A percentile compares a stretch with the other conserved stretches of the same genome.
phyloP scores from a whole-genome alignment of 768 basidiomycete genomes.

The Tephrocybe sp. region DNA sequence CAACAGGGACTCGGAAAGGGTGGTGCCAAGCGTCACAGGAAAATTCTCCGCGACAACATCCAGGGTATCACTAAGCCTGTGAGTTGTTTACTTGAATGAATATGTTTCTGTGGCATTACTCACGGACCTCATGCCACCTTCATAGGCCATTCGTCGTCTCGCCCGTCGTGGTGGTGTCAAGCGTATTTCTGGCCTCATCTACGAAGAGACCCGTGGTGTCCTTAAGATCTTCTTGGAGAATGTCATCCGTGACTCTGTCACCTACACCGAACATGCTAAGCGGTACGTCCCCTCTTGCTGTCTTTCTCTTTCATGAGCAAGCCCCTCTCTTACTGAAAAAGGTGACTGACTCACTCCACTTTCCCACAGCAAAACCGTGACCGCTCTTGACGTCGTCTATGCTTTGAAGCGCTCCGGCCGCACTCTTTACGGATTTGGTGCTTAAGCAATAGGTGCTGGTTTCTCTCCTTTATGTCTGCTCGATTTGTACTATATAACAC shows the following conservation, averaged over 20 bases:
- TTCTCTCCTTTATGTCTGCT: not conserved
- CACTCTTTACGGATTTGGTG: conserved; percentile 83
- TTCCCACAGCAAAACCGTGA: conserved; percentile 68
- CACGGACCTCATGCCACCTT: conserved; percentile 32
- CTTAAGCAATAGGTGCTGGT: conserved; percentile 32
- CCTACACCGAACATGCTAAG: conserved; percentile 93
- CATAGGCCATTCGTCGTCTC: conserved; percentile 78
- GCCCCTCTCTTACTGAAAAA: too few species aligned
- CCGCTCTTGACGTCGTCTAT: conserved; percentile 82
- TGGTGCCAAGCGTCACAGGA: conserved; percentile 78
- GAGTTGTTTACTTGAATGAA: not conserved
- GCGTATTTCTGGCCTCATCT: conserved; percentile 73
- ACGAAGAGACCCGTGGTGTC: conserved; percentile 82
- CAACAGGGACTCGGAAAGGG: conserved; percentile 74
- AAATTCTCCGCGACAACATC: conserved; percentile 81
- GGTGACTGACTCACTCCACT: conserved; percentile 7
- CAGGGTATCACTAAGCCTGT: conserved; percentile 50
- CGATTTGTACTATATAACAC: not conserved
- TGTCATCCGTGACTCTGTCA: conserved; percentile 47
- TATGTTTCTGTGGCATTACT: conserved; percentile 1
- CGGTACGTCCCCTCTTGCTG: conserved; percentile 41
- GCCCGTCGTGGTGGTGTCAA: conserved; percentile 86
- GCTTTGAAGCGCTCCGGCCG: conserved; percentile 74
- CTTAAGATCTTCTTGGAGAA: conserved; percentile 73
- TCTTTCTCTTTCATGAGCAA: too few species aligned